Evolutionary conservation across 768 basidiomycete species (phyloP), one percentile per base, ranked within the genome.

Genomic region (Psilocybe subaeruginosa): DNA sequence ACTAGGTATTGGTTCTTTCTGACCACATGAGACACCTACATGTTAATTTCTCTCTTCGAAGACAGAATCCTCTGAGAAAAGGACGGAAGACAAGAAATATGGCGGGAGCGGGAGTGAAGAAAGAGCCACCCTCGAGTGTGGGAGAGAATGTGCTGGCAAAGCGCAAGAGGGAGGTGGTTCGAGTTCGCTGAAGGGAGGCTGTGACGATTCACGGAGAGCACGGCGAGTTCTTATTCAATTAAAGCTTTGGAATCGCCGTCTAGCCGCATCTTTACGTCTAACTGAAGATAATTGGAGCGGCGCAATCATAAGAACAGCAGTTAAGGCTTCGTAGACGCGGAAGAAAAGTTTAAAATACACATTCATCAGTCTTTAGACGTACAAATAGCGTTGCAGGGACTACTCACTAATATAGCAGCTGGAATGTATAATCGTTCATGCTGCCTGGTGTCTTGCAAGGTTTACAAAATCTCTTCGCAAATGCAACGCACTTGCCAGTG

Each of bases 191-290:
- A 41, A 61, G 61, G 45, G 60, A 48, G 54, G 45, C 46, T 60
- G 51, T 48, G 59, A 23, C 30, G 66, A 70, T 65, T 72, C 73
- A 71, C 69, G 69, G 72, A 72, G 62, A 63, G 60, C 70, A 64
- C 70, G 73, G 71, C 41, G 35, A 54, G 58, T 54, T 68, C 64
- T 68, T 69, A 65, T 66, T 63, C 46, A 68, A 63, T 68, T 61
- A 58, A 64, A 51, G 66, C 72, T 73, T 72, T 71, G 65, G 72
- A 74, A 73, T 63, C 70, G 59, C 59, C 61, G 51, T 63, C 55
- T 62, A 56, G 56, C 56, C 69, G 66, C 66, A 58, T 58, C 45
- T 60, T 73, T 73, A 73, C 72, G 72, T 73, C 52, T 49, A 45
- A 65, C 19, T 51, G 57, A 60, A 63, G 62, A 59, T 41, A 66